A percentile compares a stretch with the other conserved stretches of the same genome.
phyloP scores from a whole-genome alignment of 805 yeast species.

The Naumovozyma dairenensis region DNA sequence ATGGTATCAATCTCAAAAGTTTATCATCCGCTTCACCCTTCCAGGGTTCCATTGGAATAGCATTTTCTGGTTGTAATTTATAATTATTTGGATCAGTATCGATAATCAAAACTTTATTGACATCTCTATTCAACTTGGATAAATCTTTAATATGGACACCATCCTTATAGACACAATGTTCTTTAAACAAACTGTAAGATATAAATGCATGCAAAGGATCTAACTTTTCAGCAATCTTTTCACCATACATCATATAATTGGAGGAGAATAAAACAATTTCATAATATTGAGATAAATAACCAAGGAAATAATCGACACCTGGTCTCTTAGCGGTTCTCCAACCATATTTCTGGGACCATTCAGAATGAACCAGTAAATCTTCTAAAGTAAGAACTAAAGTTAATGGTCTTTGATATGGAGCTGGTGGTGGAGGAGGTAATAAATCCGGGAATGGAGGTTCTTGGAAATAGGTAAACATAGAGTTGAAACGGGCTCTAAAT shows the following conservation, averaged over 20 bases:
- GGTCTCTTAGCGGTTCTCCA: conserved; percentile 99
- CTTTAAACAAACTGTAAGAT: conserved; percentile 79
- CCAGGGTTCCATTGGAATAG: conserved; percentile 82
- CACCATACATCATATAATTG: conserved; percentile 77
- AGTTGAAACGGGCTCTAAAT: conserved; percentile 58
- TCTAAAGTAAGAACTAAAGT: conserved; percentile 85
- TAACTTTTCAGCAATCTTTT: conserved; percentile 72
- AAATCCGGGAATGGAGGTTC: conserved; percentile 92
- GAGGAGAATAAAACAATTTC: conserved; percentile 88
- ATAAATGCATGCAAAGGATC: conserved; percentile 90
- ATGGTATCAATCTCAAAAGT: conserved; percentile 74
- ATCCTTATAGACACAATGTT: conserved; percentile 76
- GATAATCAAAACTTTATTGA: conserved; percentile 65
- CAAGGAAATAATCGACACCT: conserved; percentile 92
- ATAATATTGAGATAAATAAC: conserved; percentile 88
- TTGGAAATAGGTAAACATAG: conserved; percentile 71
- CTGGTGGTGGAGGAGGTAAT: conserved; percentile 85
- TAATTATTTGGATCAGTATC: conserved; percentile 69
- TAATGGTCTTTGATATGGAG: conserved; percentile 83
- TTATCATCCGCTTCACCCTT: conserved; percentile 74
- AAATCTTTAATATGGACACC: conserved; percentile 87
- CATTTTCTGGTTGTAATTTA: conserved; percentile 85
- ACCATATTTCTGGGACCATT: conserved; percentile 85
- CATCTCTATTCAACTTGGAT: conserved; percentile 81
- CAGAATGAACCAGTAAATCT: conserved; percentile 81